A percentile compares a stretch with the other conserved stretches of the same genome.
These are phyloP conservation scores for Gossypium mustelinum DNA, from an alignment of 345 rosid genomes.

Conservation along the genomic window DNA sequence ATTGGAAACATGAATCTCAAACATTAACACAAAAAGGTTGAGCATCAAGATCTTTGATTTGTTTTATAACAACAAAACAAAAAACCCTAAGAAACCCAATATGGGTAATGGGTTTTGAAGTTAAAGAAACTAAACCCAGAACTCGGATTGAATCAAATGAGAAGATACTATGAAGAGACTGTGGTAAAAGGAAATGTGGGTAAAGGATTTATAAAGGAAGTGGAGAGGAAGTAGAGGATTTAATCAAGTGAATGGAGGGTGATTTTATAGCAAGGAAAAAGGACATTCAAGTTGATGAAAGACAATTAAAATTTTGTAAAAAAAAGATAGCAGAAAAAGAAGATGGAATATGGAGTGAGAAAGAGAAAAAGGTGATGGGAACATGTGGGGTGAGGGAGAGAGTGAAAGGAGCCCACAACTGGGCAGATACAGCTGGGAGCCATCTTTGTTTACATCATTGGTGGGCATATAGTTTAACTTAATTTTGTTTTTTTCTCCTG, in stretches of 20 bases:
- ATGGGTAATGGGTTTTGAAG: slow-evolving; percentile 16
- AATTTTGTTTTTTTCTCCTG: neutral
- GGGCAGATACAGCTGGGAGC: slow-evolving; percentile 43
- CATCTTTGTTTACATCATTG: slow-evolving; percentile 19
- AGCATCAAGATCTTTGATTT: slow-evolving; percentile 51
- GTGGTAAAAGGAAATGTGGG: no score
- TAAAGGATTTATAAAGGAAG: neutral
- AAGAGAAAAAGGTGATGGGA: slow-evolving; percentile 33
- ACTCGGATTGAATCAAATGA: neutral
- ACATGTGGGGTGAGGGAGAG: slow-evolving; percentile 36
- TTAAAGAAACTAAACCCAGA: slow-evolving; percentile 2
- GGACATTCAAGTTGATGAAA: slow-evolving; percentile 17
- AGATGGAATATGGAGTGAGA: slow-evolving; percentile 19
- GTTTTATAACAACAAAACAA: neutral
- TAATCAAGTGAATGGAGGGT: neutral
- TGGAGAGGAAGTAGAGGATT: slow-evolving; percentile 22
- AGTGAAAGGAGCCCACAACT: slow-evolving; percentile 3
- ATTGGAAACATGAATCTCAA: slow-evolving; percentile 97
- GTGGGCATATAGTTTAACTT: neutral
- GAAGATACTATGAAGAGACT: no score
- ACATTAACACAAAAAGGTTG: slow-evolving; percentile 61
- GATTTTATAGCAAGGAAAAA: slow-evolving; percentile 44
- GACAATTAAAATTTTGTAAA: neutral
- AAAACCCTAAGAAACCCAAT: neutral
- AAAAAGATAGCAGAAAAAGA: neutral